A percentile compares a stretch with the other conserved stretches of the same genome.
phyloP scores from a whole-genome alignment of 352 stramenopile species.

The Achlya hypogyna region DNA sequence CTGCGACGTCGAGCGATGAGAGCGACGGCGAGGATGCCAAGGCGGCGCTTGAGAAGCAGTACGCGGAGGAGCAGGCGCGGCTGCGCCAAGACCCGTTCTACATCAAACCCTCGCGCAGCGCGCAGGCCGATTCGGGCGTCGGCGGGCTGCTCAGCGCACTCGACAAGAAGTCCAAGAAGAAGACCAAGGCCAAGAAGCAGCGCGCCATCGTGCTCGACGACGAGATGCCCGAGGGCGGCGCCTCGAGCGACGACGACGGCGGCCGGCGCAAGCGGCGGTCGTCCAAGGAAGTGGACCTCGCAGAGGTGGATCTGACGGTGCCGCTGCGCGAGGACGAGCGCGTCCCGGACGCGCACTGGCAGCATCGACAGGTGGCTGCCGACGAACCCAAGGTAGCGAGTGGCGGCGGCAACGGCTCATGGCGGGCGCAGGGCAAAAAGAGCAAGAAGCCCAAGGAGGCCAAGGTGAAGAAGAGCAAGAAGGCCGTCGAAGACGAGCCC shows the following conservation, averaged over 20 bases:
- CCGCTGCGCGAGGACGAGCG: conserved; percentile 66
- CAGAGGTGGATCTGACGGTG: conserved; percentile 66
- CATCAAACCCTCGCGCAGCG: conserved; percentile 40
- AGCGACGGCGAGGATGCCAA: conserved; percentile 30
- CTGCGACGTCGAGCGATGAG: conserved; percentile 21
- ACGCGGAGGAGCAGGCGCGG: conserved; percentile 48
- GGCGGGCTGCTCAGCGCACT: conserved; percentile 25
- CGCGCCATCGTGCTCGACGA: conserved; percentile 28
- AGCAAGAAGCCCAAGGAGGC: conserved; percentile 36
- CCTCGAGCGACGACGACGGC: conserved; percentile 54
- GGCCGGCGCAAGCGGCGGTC: conserved; percentile 36
- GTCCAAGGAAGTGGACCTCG: conserved; percentile 50
- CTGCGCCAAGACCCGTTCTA: conserved; percentile 78
- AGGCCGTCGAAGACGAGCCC: conserved; percentile 13
- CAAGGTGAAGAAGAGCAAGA: conserved; percentile 42
- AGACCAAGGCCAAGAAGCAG: conserved; percentile 28
- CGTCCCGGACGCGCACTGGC: conserved; percentile 56
- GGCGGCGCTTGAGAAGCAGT: conserved; percentile 27
- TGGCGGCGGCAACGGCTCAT: conserved; percentile 36
- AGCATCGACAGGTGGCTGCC: conserved; percentile 20
- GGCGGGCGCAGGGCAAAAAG: conserved; percentile 27
- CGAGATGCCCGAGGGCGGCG: conserved; percentile 30
- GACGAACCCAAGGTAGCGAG: conserved; percentile 28
- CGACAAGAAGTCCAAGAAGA: conserved; percentile 40
- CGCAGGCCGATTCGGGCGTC: conserved; percentile 68